These are phyloP conservation scores for Gynochthodes officinalis DNA, from an alignment of 257 asterid genomes.

Conservation along the genomic window DNA sequence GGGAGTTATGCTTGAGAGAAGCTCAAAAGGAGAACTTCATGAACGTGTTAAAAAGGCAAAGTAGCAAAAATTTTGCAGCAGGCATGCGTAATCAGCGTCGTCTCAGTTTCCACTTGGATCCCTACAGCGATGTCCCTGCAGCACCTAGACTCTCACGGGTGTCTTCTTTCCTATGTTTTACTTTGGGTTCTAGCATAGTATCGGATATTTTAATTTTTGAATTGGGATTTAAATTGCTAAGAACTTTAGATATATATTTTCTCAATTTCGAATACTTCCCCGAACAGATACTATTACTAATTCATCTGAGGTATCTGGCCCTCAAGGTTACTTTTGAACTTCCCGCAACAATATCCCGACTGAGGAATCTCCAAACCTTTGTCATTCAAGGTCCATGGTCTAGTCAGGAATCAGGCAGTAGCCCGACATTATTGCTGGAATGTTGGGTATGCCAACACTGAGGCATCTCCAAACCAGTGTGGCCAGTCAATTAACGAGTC, in stretches of 20 bases:
- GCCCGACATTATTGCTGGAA: constrained; percentile 16
- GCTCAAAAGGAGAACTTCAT: constrained; percentile 31
- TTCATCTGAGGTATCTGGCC: constrained; percentile 28
- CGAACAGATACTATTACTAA: constrained; percentile 10
- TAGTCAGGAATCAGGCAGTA: not conserved
- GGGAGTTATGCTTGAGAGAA: constrained; percentile 35
- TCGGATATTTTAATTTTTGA: not conserved
- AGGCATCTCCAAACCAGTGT: constrained; percentile 30
- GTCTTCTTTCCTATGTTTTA: not conserved
- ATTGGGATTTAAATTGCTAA: constrained; percentile 26
- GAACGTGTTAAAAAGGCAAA: constrained; percentile 2
- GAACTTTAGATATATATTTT: constrained; percentile 30
- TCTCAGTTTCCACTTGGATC: constrained; percentile 20
- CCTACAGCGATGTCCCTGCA: constrained; percentile 1
- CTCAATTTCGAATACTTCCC: constrained; percentile 28
- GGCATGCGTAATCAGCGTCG: constrained; percentile 3
- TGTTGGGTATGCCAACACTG: constrained; percentile 22
- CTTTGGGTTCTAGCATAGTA: not conserved
- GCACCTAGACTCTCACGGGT: constrained; percentile 16
- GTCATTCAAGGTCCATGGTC: constrained; percentile 25
- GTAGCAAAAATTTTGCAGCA: not conserved
- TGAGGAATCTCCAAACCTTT: constrained; percentile 33
- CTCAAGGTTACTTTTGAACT: constrained; percentile 26
- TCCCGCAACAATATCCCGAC: constrained; percentile 11
- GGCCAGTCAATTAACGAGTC: constrained; percentile 12